Base-by-base conservation (phyloP, 163 green algal genomes). In the Trebouxiophyceae sp. region DNA sequence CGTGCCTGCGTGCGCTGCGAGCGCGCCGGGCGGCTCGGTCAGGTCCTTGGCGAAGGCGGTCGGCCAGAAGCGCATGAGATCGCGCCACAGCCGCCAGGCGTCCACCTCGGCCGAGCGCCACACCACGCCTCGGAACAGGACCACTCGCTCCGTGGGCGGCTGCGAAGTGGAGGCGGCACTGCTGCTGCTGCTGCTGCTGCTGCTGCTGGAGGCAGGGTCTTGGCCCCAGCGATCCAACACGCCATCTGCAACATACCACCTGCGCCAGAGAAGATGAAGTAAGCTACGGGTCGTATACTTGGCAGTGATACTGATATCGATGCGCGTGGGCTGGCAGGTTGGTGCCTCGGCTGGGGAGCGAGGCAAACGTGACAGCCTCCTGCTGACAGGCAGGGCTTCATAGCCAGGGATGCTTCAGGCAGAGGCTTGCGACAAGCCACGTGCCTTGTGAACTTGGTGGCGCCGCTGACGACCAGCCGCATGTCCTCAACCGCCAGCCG, bases 361-460 rank as follows among this genome's bases (percentile, higher is more conserved):
- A n/a, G n/a, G n/a, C n/a, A 16, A 50, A 16, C 39, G 39, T 50
- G 39, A 50, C 39, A 28, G 47, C 16, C n/a, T 56, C 26, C 12
- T 47, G 3, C 33, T 45, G 6, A 26, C 34, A 19, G 54, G 32
- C 45, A 70, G 62, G 33, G 19, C 27, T 5, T 22, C 5, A 1
- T 28, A 19, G 19, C 20, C 2, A 58, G 39, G 60, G 6, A 66
- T 57, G 60, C 19, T 12, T 12, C 12, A 57, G 24, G 4, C 5
- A 54, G 7, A 20, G 30, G 20, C 4, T n/a, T 55, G 19, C 33
- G 26, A 57, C 12, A 12, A 50, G 39, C 39, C 12, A 50, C 66
- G 19, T 65, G 84, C 62, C 66, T 72, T 4, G 81, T 86, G 68
- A 74, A 81, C 16, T 69, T 60, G 4, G 72, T 86, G 3, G 62